A percentile compares a stretch with the other conserved stretches of the same genome.
Evolutionary conservation across 345 rosid genomes (phyloP).

Genomic region (Camelina hispida): DNA sequence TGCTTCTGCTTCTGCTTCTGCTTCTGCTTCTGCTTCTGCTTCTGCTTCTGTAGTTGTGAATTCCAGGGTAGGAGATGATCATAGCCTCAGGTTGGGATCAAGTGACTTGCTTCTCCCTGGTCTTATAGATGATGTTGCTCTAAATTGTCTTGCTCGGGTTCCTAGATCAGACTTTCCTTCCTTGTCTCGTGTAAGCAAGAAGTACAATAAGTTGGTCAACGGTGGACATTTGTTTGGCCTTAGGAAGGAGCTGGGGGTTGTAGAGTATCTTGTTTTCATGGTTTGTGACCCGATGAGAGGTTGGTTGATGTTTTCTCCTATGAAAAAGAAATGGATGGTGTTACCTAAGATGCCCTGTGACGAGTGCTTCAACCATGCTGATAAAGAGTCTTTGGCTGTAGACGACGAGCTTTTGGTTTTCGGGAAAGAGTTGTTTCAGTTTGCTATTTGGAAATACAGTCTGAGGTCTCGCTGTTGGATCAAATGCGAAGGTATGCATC

Average conservation of each 20-base stretch:
- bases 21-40: constrained; percentile 23
- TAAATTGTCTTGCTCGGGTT: constrained; percentile 68
- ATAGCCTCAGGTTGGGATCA: constrained; percentile 54
- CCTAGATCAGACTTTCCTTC: constrained; percentile 67
- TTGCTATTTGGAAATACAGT: constrained; percentile 82
- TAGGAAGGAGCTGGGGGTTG: constrained; percentile 60
- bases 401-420: constrained; percentile 75
- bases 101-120: constrained; percentile 80
- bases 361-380: constrained; percentile 79
- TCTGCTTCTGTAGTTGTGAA: constrained; percentile 29
- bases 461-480: constrained; percentile 60
- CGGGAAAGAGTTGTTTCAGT: constrained; percentile 69
- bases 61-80: constrained; percentile 53
- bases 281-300: constrained; percentile 80
- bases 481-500: constrained; percentile 74
- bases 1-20: constrained; percentile 38
- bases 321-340: constrained; percentile 68
- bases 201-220: constrained; percentile 53
- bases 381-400: constrained; percentile 83
- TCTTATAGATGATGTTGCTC: constrained; percentile 75
- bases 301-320: constrained; percentile 75
- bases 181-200: constrained; percentile 61
- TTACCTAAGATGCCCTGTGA: constrained; percentile 85
- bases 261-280: constrained; percentile 72
- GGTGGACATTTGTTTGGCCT: constrained; percentile 60